phyloP scores from a whole-genome alignment of 805 yeast genomes.

The Metschnikowia proteae region DNA sequence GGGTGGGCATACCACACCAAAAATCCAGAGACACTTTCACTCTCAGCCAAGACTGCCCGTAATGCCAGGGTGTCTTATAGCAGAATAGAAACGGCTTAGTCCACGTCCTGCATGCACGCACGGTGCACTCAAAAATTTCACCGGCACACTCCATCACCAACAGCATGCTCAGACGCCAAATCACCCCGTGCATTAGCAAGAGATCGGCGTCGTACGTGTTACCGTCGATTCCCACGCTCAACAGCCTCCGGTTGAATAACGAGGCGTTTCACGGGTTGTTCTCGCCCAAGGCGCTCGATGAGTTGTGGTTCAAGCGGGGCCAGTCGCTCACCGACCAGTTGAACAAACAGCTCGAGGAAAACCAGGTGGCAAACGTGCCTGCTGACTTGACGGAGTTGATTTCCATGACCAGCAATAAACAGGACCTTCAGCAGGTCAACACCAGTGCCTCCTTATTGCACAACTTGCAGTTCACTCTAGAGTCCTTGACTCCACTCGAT shows the following conservation, averaged over 20 bases:
- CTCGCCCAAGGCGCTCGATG: constrained; percentile 44
- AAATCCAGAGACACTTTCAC: no score
- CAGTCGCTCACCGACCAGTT: constrained; percentile 36
- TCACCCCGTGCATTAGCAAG: constrained; percentile 1
- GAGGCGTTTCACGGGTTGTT: constrained; percentile 49
- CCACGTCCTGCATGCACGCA: background rate
- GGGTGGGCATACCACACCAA: no score
- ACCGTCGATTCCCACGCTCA: constrained; percentile 31
- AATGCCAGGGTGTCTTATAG: background rate
- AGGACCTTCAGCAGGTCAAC: constrained; percentile 42
- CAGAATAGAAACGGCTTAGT: background rate
- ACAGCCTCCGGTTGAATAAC: constrained; percentile 23
- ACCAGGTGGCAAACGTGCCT: constrained; percentile 27
- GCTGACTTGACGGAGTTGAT: constrained; percentile 32
- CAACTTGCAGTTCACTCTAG: constrained; percentile 48
- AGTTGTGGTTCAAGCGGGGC: constrained; percentile 49
- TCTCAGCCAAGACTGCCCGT: no score
- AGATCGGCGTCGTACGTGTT: constrained; percentile 31
- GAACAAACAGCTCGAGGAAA: constrained; percentile 32
- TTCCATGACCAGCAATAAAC: constrained; percentile 41
- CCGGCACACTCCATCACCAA: background rate
- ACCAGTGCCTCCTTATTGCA: constrained; percentile 45
- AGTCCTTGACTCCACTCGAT: constrained; percentile 34
- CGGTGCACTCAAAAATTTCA: constrained; percentile 2
- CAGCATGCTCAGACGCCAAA: constrained; percentile 6